A percentile compares a stretch with the other conserved stretches of the same genome.
Evolutionary conservation across 176 grass and related monocot genomes (phyloP).

Genomic region (Metroxylon sagu): DNA sequence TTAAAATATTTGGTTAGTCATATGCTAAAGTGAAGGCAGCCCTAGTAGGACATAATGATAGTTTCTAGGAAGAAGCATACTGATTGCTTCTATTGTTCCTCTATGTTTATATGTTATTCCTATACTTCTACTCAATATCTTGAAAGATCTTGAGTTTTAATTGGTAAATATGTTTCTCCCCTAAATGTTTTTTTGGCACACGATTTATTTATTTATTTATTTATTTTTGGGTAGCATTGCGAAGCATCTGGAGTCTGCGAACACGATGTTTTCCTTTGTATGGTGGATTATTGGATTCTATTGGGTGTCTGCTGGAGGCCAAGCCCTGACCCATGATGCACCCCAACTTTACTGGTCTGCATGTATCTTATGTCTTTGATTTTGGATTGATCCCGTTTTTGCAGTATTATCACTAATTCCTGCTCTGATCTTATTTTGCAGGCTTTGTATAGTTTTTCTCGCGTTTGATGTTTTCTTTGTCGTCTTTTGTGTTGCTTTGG

Average conservation of each 20-base stretch:
- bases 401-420: neutral
- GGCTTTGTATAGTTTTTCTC: constrained; percentile 89
- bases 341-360: constrained; percentile 91
- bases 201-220: neutral
- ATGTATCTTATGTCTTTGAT: no score
- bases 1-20: no score
- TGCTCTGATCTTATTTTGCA: constrained; percentile 23
- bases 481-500: constrained; percentile 86
- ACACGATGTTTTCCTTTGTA: constrained; percentile 99
- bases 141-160: no score
- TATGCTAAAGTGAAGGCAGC: no score
- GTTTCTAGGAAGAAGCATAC: no score
- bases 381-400: no score
- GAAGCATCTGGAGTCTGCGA: constrained; percentile 89
- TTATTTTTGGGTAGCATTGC: constrained; percentile 31
- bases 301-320: constrained; percentile 85
- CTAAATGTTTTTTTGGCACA: neutral
- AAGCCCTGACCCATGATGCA: constrained; percentile 52
- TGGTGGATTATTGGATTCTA: constrained; percentile 99
- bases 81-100: no score
- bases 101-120: no score
- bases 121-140: no score
- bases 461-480: constrained; percentile 99
- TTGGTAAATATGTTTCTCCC: neutral
- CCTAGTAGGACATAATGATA: no score